phyloP scores from a whole-genome alignment of 2,329 filamentous ascomycete genomes.

The Fonsecaea pedrosoi region DNA sequence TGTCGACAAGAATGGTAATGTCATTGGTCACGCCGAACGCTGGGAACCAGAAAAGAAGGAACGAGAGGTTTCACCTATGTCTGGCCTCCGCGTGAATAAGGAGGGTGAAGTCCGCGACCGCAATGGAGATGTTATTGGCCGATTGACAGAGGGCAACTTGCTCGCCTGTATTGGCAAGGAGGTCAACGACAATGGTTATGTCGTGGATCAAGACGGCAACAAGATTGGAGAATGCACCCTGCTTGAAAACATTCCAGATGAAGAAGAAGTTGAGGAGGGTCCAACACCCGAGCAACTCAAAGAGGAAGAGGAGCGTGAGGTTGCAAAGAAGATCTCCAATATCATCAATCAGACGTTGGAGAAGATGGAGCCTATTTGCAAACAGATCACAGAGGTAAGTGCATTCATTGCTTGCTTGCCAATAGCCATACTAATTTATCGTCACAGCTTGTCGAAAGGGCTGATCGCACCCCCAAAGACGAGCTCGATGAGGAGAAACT shows the following conservation, averaged over 20 bases:
- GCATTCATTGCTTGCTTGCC: background rate
- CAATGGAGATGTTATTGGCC: constrained; percentile 55
- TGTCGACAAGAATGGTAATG: constrained; percentile 70
- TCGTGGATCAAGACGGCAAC: constrained; percentile 66
- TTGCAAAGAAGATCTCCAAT: constrained; percentile 75
- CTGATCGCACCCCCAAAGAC: constrained; percentile 80
- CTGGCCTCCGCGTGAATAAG: constrained; percentile 59
- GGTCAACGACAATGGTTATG: constrained; percentile 59
- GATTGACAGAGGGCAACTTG: constrained; percentile 53
- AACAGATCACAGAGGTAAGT: constrained; percentile 79
- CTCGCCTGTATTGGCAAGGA: constrained; percentile 51
- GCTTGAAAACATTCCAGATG: constrained; percentile 63
- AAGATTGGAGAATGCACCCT: constrained; percentile 69
- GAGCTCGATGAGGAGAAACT: constrained; percentile 90
- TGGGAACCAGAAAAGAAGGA: constrained; percentile 67
- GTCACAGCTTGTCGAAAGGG: constrained; percentile 73
- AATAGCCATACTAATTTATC: constrained; percentile 34
- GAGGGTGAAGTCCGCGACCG: constrained; percentile 57
- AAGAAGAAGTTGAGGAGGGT: constrained; percentile 51
- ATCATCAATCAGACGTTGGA: constrained; percentile 81
- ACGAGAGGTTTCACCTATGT: constrained; percentile 66
- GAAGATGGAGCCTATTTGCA: constrained; percentile 82
- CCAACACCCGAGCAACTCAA: constrained; percentile 54
- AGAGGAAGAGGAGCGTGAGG: constrained; percentile 72
- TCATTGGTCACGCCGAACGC: constrained; percentile 70